Evolutionary conservation across 1,284 basidiomycete species (phyloP).

Genomic region (Melanopsichium pennsylvanicum): DNA sequence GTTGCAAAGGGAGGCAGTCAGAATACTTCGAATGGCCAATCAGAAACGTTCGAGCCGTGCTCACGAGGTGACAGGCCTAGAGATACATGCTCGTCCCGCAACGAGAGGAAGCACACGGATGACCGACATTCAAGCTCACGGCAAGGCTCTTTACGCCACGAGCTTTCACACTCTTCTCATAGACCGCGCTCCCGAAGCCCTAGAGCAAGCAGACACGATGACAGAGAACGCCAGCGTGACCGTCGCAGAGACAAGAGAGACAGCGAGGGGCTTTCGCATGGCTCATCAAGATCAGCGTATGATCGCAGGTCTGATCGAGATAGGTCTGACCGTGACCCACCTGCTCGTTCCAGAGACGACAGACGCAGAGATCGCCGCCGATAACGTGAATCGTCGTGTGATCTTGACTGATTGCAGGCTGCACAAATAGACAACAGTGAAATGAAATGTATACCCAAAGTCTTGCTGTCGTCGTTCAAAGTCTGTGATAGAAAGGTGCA

Average conservation of each 20-base stretch:
- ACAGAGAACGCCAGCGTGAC: slow-evolving; percentile 38
- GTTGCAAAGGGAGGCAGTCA: slow-evolving; percentile 72
- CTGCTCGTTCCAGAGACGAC: no score
- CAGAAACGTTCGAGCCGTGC: not conserved
- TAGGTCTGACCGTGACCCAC: no score
- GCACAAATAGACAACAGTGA: no score
- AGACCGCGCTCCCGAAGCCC: slow-evolving; percentile 23
- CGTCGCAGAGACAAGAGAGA: slow-evolving; percentile 15
- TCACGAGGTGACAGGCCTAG: slow-evolving; percentile 23
- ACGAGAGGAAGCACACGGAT: slow-evolving; percentile 40
- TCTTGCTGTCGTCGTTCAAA: no score
- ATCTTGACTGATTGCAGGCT: no score
- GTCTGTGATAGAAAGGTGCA: no score
- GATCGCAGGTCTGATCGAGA: slow-evolving; percentile 42
- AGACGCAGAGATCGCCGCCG: slow-evolving; percentile 16
- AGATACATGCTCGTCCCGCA: slow-evolving; percentile 12
- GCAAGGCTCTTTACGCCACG: slow-evolving; percentile 1
- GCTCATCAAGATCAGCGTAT: slow-evolving; percentile 27
- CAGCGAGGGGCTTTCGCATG: slow-evolving; percentile 6
- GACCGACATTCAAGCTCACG: slow-evolving; percentile 40
- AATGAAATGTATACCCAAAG: not conserved
- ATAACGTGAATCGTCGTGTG: slow-evolving; percentile 1
- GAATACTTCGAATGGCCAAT: slow-evolving; percentile 1
- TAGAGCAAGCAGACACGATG: slow-evolving; percentile 8
- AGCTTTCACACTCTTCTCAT: slow-evolving; percentile 14